These are phyloP conservation scores for Lactuca sativa DNA, from an alignment of 129 eudicot genomes.

Conservation along the genomic window DNA sequence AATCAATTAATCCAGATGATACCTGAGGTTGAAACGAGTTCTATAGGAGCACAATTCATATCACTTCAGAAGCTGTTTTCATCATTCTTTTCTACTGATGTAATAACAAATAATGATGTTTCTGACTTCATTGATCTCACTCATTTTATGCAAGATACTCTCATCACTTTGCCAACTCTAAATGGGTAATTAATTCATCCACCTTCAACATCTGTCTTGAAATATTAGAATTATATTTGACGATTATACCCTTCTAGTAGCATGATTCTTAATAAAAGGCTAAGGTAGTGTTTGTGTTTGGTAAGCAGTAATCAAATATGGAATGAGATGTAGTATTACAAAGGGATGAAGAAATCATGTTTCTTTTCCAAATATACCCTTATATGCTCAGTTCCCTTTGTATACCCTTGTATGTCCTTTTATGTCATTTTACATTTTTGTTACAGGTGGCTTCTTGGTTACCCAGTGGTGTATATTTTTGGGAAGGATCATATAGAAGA, in stretches of 20 bases:
- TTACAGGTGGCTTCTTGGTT: conserved; percentile 95
- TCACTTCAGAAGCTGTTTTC: conserved; percentile 62
- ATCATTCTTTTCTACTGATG: conserved; percentile 46
- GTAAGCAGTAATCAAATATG: too few species aligned
- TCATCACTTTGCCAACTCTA: conserved; percentile 77
- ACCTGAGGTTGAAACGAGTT: conserved; percentile 37
- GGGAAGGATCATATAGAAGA: conserved; percentile 71
- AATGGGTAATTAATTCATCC: conserved; percentile 67
- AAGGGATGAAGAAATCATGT: too few species aligned
- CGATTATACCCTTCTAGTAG: background rate
- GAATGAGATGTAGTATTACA: too few species aligned
- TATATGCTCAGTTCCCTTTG: too few species aligned
- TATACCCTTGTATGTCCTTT: too few species aligned
- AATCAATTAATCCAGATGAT: conserved; percentile 55
- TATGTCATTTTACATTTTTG: background rate
- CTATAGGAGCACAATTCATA: conserved; percentile 46
- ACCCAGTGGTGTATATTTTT: conserved; percentile 84
- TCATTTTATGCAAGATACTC: conserved; percentile 61
- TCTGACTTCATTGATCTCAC: conserved; percentile 67
- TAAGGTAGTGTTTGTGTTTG: too few species aligned
- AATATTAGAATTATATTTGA: too few species aligned
- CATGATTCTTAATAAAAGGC: too few species aligned
- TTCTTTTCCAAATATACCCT: too few species aligned
- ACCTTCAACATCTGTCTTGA: background rate
- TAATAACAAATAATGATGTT: conserved; percentile 27